These are phyloP conservation scores for Croton setiger DNA, from an alignment of 441 rosid species.

Conservation along the genomic window DNA sequence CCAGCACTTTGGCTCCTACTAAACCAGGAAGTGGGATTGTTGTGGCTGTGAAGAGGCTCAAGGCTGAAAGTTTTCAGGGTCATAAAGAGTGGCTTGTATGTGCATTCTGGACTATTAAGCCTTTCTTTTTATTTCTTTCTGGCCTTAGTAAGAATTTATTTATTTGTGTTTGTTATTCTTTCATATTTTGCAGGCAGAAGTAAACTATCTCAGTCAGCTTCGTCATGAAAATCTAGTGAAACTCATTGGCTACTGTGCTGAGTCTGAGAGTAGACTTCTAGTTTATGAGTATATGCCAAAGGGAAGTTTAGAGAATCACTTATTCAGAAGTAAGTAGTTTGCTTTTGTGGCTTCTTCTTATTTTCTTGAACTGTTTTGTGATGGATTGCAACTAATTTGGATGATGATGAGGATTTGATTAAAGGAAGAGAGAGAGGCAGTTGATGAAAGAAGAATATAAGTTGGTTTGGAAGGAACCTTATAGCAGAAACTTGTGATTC, in stretches of 20 bases:
- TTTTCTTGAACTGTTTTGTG: not conserved
- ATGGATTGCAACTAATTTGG: not conserved
- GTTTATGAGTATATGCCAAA: constrained; percentile 86
- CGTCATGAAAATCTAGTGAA: constrained; percentile 74
- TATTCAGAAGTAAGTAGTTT: constrained; percentile 72
- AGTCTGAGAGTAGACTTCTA: constrained; percentile 71
- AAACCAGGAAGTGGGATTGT: constrained; percentile 79
- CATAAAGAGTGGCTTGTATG: constrained; percentile 92
- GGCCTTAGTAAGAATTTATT: not conserved
- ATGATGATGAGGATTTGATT: not conserved
- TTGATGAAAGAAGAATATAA: not conserved
- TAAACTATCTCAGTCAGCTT: constrained; percentile 70
- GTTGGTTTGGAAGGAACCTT: not conserved
- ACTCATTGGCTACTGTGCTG: constrained; percentile 72
- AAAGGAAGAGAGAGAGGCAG: not conserved
- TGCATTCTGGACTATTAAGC: constrained; percentile 3
- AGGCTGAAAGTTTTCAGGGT: constrained; percentile 79
- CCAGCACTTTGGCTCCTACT: constrained; percentile 54
- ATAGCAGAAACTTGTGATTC: not conserved
- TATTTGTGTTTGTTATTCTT: constrained; percentile 8
- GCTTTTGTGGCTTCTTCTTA: not conserved
- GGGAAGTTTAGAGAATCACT: constrained; percentile 82
- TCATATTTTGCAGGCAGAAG: constrained; percentile 61
- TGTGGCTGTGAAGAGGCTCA: constrained; percentile 80
- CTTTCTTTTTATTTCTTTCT: not conserved